Evolutionary conservation across 176 grass and related monocot genomes (phyloP), one percentile per base, ranked within the genome.

Genomic region (Melocanna baccifera): DNA sequence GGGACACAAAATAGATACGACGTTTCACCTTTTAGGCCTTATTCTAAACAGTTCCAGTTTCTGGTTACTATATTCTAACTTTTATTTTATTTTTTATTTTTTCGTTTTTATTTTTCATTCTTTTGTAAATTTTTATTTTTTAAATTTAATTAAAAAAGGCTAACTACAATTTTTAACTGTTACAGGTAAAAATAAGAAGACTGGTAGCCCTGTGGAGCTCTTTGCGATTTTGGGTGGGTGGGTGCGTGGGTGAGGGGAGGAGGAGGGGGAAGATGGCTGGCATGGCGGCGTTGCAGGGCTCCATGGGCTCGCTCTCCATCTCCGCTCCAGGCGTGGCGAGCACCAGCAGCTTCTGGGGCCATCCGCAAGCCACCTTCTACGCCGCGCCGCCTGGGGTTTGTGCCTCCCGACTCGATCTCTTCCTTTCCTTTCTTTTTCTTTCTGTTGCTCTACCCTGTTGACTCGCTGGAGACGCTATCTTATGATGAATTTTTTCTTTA

Each of bases 261-360:
- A 68, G 13, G 82, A 32, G n/a, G 87, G 64, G 15, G 85, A 56
- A 58, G 84, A 91, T 84, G 89, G 89, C 80, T 9, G 67, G 80
- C 25, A 55, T 89, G 88, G 77, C 83, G 53, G 77, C 83, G 62
- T n/a, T 91, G 81, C 89, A 91, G 85, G 81, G 75, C 25, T 69
- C 81, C 62, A 87, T 91, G 81, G 80, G 69, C 25, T 41, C 80
- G 32, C 89, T 91, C 75, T 91, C 85, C 62, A 2, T 87, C 62
- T 91, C 81, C 30, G 51, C 80, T 25, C 62, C 62, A 1, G 62
- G 87, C 9, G 1, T 65, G 51, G 62, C 75, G 10, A 70, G 80
- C 81, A 75, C 62, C 53, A 84, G 80, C 43, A 79, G 32, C 69
- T 84, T 91, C 89, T 91, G 80, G 80, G 89, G 85, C 23, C 67